A percentile compares a stretch with the other conserved stretches of the same genome.
phyloP scores from a whole-genome alignment of 2,329 filamentous ascomycete species.

The Penicillium sp. region DNA sequence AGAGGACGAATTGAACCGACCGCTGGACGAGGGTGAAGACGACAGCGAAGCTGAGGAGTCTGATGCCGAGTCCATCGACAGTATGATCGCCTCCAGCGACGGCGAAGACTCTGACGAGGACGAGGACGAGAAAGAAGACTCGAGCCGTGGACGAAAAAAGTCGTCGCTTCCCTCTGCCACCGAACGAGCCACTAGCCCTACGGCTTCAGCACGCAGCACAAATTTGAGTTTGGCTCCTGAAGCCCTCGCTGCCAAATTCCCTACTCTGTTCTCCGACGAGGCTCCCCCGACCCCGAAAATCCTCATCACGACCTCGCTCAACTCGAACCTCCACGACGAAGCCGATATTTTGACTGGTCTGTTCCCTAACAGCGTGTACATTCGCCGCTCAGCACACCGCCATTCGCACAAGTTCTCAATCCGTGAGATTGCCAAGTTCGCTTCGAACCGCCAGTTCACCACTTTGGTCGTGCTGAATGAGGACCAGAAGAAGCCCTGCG shows the following conservation, averaged over 20 bases:
- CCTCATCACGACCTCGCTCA: constrained; percentile 85
- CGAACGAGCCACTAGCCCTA: constrained; percentile 55
- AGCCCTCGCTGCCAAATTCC: constrained; percentile 60
- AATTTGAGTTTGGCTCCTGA: constrained; percentile 61
- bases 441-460: constrained; percentile 77
- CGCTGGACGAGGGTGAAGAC: constrained; percentile 45
- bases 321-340: constrained; percentile 82
- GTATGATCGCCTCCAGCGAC: constrained; percentile 67
- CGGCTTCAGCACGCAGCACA: constrained; percentile 56
- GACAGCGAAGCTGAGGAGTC: constrained; percentile 45
- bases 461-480: constrained; percentile 82
- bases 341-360: constrained; percentile 73
- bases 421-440: constrained; percentile 84
- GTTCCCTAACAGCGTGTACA: constrained; percentile 78
- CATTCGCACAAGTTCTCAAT: constrained; percentile 90
- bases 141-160: constrained; percentile 34
- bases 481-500: constrained; percentile 79
- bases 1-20: constrained; percentile 41
- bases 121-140: constrained; percentile 50
- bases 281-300: constrained; percentile 70
- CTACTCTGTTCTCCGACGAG: constrained; percentile 54
- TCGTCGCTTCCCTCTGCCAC: constrained; percentile 37
- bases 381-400: constrained; percentile 78
- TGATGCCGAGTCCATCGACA: constrained; percentile 63
- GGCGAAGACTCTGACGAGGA: constrained; percentile 47